phyloP scores from a whole-genome alignment of 2,329 filamentous ascomycete species.

The Fusarium coicis region DNA sequence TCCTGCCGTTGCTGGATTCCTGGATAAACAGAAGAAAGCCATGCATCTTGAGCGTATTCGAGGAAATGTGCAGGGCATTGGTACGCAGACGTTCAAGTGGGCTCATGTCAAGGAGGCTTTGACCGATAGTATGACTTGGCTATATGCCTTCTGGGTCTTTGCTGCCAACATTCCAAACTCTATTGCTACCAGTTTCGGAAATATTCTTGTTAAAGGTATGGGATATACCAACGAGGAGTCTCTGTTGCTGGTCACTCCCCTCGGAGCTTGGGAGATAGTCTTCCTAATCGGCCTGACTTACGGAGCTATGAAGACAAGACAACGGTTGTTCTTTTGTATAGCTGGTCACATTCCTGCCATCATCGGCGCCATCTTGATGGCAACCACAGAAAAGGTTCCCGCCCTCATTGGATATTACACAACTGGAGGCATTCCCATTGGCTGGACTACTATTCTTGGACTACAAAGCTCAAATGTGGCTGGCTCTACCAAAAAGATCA shows the following conservation, averaged over 20 bases:
- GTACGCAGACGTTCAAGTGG: slow-evolving; percentile 32
- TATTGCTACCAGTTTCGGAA: slow-evolving; percentile 16
- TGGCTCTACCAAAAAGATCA: slow-evolving; percentile 37
- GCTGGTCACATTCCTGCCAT: slow-evolving; percentile 20
- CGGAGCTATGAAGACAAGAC: not conserved
- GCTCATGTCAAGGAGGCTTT: slow-evolving; percentile 29
- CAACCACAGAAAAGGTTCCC: slow-evolving; percentile 36
- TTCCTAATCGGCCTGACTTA: not conserved
- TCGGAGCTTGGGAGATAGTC: not conserved
- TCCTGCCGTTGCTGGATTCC: not conserved
- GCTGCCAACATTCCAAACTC: slow-evolving; percentile 35
- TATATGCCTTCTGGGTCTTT: slow-evolving; percentile 37
- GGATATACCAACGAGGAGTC: not conserved
- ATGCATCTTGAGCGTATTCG: slow-evolving; percentile 4
- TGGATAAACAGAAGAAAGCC: not conserved
- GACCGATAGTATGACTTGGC: slow-evolving; percentile 32
- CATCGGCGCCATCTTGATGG: slow-evolving; percentile 35
- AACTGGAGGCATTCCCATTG: slow-evolving; percentile 33
- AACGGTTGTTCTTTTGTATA: not conserved
- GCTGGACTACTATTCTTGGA: slow-evolving; percentile 37
- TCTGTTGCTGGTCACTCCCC: not conserved
- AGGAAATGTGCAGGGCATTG: not conserved
- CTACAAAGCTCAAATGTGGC: slow-evolving; percentile 37
- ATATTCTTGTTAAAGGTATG: not conserved
- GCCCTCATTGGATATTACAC: slow-evolving; percentile 37